Evolutionary conservation across 2,329 filamentous ascomycete genomes (phyloP).

Genomic region (Kalaharituber pfeilii): DNA sequence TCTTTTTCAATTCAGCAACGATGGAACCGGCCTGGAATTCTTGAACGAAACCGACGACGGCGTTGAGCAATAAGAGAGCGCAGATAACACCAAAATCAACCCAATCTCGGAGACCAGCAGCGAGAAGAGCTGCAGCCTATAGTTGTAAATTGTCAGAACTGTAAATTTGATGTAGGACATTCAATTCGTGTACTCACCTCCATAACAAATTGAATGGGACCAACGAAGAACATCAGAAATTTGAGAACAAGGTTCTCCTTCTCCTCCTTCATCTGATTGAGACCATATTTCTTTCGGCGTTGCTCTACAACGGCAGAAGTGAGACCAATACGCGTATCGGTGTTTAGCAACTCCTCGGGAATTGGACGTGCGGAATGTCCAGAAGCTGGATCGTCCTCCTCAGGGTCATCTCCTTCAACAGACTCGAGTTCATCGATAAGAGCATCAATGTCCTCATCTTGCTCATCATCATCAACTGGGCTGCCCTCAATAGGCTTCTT

Average conservation of each 20-base stretch:
- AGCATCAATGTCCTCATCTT: constrained; percentile 69
- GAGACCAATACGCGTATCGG: constrained; percentile 54
- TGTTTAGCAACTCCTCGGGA: constrained; percentile 60
- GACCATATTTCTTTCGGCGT: constrained; percentile 54
- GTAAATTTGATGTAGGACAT: constrained; percentile 13
- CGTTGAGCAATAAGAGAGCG: constrained; percentile 67
- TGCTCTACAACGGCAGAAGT: constrained; percentile 49
- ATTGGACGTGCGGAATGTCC: constrained; percentile 41
- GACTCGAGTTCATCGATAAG: constrained; percentile 78
- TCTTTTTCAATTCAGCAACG: constrained; percentile 82
- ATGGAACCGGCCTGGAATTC: constrained; percentile 82
- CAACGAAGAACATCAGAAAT: constrained; percentile 66
- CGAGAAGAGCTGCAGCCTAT: constrained; percentile 57
- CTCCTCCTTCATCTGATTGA: constrained; percentile 84
- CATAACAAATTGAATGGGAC: constrained; percentile 89
- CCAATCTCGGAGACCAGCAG: constrained; percentile 73
- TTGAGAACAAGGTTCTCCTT: constrained; percentile 72
- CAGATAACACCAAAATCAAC: constrained; percentile 88
- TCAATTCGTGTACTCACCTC: constrained; percentile 39
- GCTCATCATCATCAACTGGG: constrained; percentile 40
- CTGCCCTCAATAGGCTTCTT: constrained; percentile 16
- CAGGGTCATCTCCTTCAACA: constrained; percentile 50
- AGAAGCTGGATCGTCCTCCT: constrained; percentile 40
- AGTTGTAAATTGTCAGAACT: constrained; percentile 14
- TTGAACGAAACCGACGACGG: constrained; percentile 69